Base-by-base conservation (phyloP, 495 filamentous ascomycete genomes). In the Aspergillus steynii region DNA sequence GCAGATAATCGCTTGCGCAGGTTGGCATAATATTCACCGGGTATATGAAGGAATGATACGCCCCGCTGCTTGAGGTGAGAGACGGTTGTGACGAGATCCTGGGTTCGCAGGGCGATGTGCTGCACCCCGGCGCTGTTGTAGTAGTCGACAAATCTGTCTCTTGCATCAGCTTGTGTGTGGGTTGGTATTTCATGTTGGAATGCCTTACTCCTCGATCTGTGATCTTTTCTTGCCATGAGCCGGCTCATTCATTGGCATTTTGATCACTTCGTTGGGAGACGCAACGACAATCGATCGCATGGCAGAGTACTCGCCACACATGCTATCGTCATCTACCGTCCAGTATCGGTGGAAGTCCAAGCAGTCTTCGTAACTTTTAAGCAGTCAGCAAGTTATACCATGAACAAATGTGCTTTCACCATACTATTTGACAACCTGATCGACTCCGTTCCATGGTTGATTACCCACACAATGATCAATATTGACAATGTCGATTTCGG, bases 241-340 rank as follows among this genome's bases (percentile, higher is more conserved):
- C 1, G 91, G 91, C 77, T 96, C 90, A 77, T 95, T 95, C 82
- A 96, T 91, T 59, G 91, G 91, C 88, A 95, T 95, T 74, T 94
- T 94, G 67, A 94, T 86, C 2, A 83, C 71, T 65, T 89, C 85
- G 71, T 87, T 86, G 4, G 84, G 80, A 27, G 84, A 87, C 28
- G 89, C 84, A 83, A 95, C 90, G 65, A 95, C 91, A 64, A 93
- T 83, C 55, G 83, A 87, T 63, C 83, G 85, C 58, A 95, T 82
- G n/a, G 91, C 88, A 3, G 86, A 89, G 81, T 86, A 95, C 59
- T 92, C 90, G 57, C 89, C 91, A 75, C 83, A 88, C 75, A 93
- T 90, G 63, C 86, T 80, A 51, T 78, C 83, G 72, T 94, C 91
- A 72, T 94, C 91, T 45, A 93, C 90, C 15, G 83, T 86, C 90